Evolutionary conservation across 2,329 filamentous ascomycete species (phyloP), one percentile per base, ranked within the genome.

Genomic region (Fusarium sacchari): DNA sequence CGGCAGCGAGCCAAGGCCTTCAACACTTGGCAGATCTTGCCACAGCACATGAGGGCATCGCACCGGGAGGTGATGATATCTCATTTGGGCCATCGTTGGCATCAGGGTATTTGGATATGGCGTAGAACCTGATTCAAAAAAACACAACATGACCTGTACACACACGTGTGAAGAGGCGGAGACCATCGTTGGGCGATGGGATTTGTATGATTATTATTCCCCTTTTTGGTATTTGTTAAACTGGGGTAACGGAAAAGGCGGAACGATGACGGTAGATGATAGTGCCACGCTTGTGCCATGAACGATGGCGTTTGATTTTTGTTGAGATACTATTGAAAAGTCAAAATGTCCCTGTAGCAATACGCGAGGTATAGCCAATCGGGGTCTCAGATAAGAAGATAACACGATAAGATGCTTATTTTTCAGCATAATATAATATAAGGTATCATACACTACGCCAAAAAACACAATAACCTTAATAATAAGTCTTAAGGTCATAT

Each of bases 21-120:
- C 89, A 92, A 79, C 89, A 88, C 67, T 82, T 92, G 14, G 90
- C 89, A 13, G 89, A 92, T 72, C 75, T 88, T 53, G 87, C 87
- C 12, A 87, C 86, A 10, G 85, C 85, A 12, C 83, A 82, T 34
- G 81, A 83, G 64, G 79, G 79, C 26, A 77, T 80, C 30, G 75
- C 78, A 13, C 75, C 73, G 11, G 80, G 73, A 42, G 74, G 69
- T 10, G 80, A 79, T 26, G 81, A 81, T 13, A 78, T 79, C 39
- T 72, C 79, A 11, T 80, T 80, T 66, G 81, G 79, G 18, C 78
- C 79, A 14, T 80, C 80, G 14, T 75, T 83, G 39, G 78, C 81
- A 24, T 77, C 80, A 20, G 82, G 82, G 32, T 83, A 83, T 64
- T 76, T 83, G 32, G 80, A 82, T 52, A 69, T 80, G 49, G 75